Evolutionary conservation across 768 basidiomycete species (phyloP).

Genomic region (Amylocystis lapponica): DNA sequence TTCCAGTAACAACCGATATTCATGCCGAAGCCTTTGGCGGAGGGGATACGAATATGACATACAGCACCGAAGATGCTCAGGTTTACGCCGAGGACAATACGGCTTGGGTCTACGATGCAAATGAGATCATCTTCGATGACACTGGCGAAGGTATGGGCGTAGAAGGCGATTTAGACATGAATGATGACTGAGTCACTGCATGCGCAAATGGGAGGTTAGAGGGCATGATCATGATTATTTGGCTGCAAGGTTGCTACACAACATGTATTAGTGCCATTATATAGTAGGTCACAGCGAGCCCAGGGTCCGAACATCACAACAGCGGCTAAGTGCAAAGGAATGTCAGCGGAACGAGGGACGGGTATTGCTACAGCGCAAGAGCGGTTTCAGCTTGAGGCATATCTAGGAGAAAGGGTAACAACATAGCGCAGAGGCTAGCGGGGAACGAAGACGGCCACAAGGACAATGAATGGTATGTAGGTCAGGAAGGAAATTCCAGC

Average conservation of each 20-base stretch:
- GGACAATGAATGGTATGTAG: conserved; percentile 74
- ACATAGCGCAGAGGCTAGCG: conserved; percentile 6
- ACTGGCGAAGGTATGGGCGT: conserved; percentile 59
- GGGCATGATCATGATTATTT: background rate
- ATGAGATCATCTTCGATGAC: conserved; percentile 60
- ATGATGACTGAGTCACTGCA: conserved; percentile 53
- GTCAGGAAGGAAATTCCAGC: conserved; percentile 60
- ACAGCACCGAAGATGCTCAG: background rate
- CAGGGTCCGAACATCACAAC: background rate
- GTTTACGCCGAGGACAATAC: conserved; percentile 13
- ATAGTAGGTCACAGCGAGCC: background rate
- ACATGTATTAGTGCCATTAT: conserved; percentile 3
- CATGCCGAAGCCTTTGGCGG: conserved; percentile 21
- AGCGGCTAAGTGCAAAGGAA: background rate
- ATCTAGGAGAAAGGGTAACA: background rate
- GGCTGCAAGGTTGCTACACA: conserved; percentile 2
- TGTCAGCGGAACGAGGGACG: conserved; percentile 3
- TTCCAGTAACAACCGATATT: background rate
- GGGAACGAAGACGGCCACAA: conserved; percentile 57
- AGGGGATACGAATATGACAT: background rate
- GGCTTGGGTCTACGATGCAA: conserved; percentile 22
- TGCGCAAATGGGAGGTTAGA: no score
- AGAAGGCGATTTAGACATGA: conserved; percentile 68
- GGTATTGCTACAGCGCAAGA: background rate
- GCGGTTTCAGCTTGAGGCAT: no score